Percentiles rank a stretch among this genome's conserved stretches.
Conservation (phyloP, 805 yeast species). For the Scheffersomyces stipitis region DNA sequence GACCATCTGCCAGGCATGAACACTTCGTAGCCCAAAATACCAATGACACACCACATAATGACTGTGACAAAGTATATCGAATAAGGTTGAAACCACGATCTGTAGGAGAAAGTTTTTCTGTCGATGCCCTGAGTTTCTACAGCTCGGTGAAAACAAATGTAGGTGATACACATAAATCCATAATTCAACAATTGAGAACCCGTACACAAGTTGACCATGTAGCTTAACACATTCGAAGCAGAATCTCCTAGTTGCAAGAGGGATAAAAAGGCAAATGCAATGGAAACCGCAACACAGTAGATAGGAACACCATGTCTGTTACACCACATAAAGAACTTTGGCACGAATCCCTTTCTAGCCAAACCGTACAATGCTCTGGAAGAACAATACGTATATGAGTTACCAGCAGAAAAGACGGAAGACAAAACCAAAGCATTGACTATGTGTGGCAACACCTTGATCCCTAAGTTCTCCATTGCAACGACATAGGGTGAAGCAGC, state of each 20-base stretch:
- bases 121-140: slow-evolving; percentile 39
- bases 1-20: slow-evolving; percentile 69
- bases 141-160: slow-evolving; percentile 43
- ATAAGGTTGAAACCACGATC: slow-evolving; percentile 46
- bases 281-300: slow-evolving; percentile 41
- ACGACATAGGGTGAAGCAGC: slow-evolving; percentile 51
- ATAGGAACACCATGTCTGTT: slow-evolving; percentile 49
- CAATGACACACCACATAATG: slow-evolving; percentile 42
- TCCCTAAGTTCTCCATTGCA: slow-evolving; percentile 49
- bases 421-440: slow-evolving; percentile 44
- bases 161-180: slow-evolving; percentile 44
- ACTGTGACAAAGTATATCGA: slow-evolving; percentile 29
- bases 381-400: slow-evolving; percentile 47
- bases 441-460: slow-evolving; percentile 44
- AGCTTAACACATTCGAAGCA: slow-evolving; percentile 38
- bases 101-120: slow-evolving; percentile 38
- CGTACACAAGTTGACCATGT: slow-evolving; percentile 48
- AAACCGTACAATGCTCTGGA: slow-evolving; percentile 49
- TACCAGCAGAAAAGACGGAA: slow-evolving; percentile 50
- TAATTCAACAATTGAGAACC: slow-evolving; percentile 49
- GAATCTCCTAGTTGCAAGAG: slow-evolving; percentile 54
- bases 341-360: slow-evolving; percentile 49
- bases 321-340: slow-evolving; percentile 41
- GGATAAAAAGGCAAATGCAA: slow-evolving; percentile 60
- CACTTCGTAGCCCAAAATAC: slow-evolving; percentile 67